Evolutionary conservation across 768 basidiomycete genomes (phyloP).

Genomic region (Tulasnella sp.): DNA sequence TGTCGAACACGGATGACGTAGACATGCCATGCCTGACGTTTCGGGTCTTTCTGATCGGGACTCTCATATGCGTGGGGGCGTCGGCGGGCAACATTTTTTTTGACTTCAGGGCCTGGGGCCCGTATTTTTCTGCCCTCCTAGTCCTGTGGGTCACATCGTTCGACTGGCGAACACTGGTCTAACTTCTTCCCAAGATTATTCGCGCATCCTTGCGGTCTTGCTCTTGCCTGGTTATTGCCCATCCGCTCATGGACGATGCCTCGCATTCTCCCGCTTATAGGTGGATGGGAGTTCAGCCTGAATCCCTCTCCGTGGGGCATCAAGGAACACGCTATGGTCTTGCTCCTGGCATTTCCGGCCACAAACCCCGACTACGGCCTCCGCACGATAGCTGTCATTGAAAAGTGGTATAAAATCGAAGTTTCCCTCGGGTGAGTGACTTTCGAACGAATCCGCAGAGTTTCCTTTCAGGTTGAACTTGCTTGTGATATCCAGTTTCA

Average conservation of each 20-base stretch:
- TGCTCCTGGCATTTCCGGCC: conserved; percentile 74
- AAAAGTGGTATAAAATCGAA: conserved; percentile 57
- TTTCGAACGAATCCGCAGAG: background rate
- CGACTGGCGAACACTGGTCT: no score
- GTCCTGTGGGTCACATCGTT: conserved; percentile 50
- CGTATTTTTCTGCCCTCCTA: conserved; percentile 66
- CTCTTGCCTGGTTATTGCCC: conserved; percentile 73
- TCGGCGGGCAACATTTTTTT: conserved; percentile 83
- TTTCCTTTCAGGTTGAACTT: background rate
- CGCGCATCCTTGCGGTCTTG: conserved; percentile 83
- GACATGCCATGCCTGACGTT: conserved; percentile 94
- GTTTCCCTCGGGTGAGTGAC: conserved; percentile 47
- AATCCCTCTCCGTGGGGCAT: conserved; percentile 97
- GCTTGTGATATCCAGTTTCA: conserved; percentile 37
- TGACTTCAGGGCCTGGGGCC: conserved; percentile 85
- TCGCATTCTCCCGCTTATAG: conserved; percentile 30
- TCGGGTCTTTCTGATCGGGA: conserved; percentile 82
- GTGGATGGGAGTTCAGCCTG: conserved; percentile 44
- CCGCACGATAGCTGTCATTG: conserved; percentile 74
- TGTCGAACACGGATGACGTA: conserved; percentile 94
- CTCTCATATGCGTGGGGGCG: conserved; percentile 21
- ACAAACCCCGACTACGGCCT: conserved; percentile 46
- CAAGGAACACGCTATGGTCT: conserved; percentile 88
- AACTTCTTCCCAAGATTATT: conserved; percentile 49
- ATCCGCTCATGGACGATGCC: conserved; percentile 50